Evolutionary conservation across 345 rosid species (phyloP), one percentile per base, ranked within the genome.

Genomic region (Salix purpurea): DNA sequence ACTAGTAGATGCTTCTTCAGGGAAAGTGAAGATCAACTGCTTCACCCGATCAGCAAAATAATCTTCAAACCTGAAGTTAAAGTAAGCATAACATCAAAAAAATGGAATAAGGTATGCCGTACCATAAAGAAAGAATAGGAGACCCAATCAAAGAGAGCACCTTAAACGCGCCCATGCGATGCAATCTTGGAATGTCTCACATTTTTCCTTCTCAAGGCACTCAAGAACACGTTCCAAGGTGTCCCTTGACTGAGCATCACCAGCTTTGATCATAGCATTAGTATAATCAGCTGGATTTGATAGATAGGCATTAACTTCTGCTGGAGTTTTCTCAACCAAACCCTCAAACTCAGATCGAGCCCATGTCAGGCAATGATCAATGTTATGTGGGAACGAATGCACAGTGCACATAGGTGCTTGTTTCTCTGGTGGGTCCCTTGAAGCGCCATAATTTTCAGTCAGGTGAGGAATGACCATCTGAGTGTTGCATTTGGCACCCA

Each of bases 331-430:
- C 91, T 96, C 99, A 71, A 94, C 89, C 72, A 94, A 84, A 82
- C 98, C 99, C 87, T 96, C 99, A 80, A 96, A 96, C 85, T 96
- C 99, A 46, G 99, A 96, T 48, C 97, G 96, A 75, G 98, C 98
- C 99, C 99, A 96, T 62, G 99, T 94, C 79, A 96, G 80, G 85
- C 99, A 96, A 79, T 96, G 99, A 78, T 96, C 99, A 73, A 96
- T 96, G 80, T 94, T 96, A 89, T 96, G 99, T 2, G 99, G 99
- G 83, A 96, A 96, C 0, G 99, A 96, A 76, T 96, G 99, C 75
- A 96, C 95, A 14, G 99, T 96, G 83, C 98, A 96, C 99, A 96
- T 96, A 26, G 99, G 99, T 15, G 99, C 99, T 85, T 96, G 99
- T 82, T 90, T 96, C 93, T 96, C 99, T 7, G 99, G 99, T 65